Conservation (phyloP, 1,139 yeast species). For the Pichia sp. region DNA sequence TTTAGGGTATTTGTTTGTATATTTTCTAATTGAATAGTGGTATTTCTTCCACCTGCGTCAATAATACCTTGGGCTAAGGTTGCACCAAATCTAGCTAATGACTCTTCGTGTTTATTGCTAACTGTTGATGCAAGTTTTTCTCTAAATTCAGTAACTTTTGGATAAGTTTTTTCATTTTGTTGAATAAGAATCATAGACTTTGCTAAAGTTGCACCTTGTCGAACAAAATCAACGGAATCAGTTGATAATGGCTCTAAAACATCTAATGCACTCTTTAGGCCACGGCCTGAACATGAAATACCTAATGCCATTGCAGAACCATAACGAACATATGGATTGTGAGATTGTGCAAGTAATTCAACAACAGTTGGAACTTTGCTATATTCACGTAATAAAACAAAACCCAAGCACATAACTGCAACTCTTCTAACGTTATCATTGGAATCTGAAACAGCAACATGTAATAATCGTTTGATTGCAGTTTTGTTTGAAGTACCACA, state of each 20-base stretch:
- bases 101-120: constrained; percentile 88
- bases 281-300: constrained; percentile 95
- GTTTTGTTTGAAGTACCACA: constrained; percentile 92
- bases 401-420: constrained; percentile 90
- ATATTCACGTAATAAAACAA: constrained; percentile 83
- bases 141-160: constrained; percentile 73
- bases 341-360: constrained; percentile 86
- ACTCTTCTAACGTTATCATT: constrained; percentile 96
- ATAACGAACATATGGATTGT: constrained; percentile 96
- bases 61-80: constrained; percentile 95
- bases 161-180: constrained; percentile 80
- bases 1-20: constrained; percentile 87
- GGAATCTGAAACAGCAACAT: constrained; percentile 94
- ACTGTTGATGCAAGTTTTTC: constrained; percentile 71
- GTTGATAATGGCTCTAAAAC: constrained; percentile 88
- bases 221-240: constrained; percentile 94
- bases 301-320: constrained; percentile 98
- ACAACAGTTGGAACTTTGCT: constrained; percentile 94
- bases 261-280: constrained; percentile 80
- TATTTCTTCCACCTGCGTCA: constrained; percentile 98
- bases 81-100: constrained; percentile 96
- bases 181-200: constrained; percentile 88
- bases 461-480: constrained; percentile 82
- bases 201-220: constrained; percentile 96
- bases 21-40: constrained; percentile 88